Base-by-base conservation (phyloP, 352 stramenopile genomes). In the Globisporangium nagaii region DNA sequence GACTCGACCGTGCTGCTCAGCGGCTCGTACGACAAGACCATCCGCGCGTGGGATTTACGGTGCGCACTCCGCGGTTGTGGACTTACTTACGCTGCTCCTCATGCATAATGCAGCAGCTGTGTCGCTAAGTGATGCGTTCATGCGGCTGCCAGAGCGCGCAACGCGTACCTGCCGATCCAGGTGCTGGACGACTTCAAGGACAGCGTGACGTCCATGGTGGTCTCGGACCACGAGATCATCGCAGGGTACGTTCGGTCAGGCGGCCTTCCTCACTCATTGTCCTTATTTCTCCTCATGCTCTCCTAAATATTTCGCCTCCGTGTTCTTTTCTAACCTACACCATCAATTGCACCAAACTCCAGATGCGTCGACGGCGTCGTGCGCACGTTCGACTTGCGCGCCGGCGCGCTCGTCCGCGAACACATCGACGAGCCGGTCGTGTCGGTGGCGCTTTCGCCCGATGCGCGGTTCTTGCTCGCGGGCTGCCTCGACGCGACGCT, bases 21-120 rank as follows among this genome's bases (percentile, higher is more conserved):
- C 34, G 87, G 63, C 0, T 96, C 87, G 13, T 96, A 96, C 56
- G 87, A 96, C 59, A 95, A 91, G 68, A 94, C 86, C 0, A 65
- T 93, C 12, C 70, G 82, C 22, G 70, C 71, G 28, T 93, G 84
- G 82, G 83, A 93, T 39, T 77, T 91, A 31, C 68, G 81, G 80
- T 85, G 46, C 19, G 25, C 12, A 22, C 20, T 46, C n/a, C n/a
- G n/a, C n/a, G n/a, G n/a, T n/a, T n/a, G n/a, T n/a, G n/a, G n/a
- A n/a, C n/a, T n/a, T n/a, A n/a, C n/a, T n/a, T n/a, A n/a, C n/a
- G n/a, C n/a, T n/a, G n/a, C n/a, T n/a, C n/a, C n/a, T n/a, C n/a
- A n/a, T n/a, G n/a, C n/a, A n/a, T n/a, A n/a, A n/a, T n/a, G n/a
- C n/a, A n/a, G n/a, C n/a, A n/a, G n/a, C n/a, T n/a, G n/a, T n/a